Evolutionary conservation across 2,329 filamentous ascomycete species (phyloP).

Genomic region (Ophidiomyces ophidiicola): DNA sequence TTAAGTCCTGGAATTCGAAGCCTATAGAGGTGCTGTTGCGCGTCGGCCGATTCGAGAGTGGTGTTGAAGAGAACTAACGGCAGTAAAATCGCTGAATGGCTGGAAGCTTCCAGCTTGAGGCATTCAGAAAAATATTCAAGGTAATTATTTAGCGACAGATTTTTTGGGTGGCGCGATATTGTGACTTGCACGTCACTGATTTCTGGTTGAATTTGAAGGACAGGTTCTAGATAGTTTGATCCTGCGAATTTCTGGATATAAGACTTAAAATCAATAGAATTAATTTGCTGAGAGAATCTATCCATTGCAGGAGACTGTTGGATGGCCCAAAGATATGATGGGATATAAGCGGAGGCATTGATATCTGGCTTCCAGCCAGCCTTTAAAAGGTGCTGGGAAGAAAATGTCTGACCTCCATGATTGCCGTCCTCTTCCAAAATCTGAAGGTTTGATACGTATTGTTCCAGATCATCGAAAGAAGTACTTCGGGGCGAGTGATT

Average conservation of each 20-base stretch:
- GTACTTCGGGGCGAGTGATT: too few species aligned
- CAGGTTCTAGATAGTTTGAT: slow-evolving; percentile 14
- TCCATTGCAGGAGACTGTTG: slow-evolving; percentile 19
- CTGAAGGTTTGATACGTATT: too few species aligned
- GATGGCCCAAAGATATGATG: slow-evolving; percentile 19
- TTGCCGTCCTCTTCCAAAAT: not conserved
- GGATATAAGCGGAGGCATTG: slow-evolving; percentile 19
- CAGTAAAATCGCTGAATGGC: slow-evolving; percentile 15
- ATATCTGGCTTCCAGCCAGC: slow-evolving; percentile 16
- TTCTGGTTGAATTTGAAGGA: slow-evolving; percentile 13
- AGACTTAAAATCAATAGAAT: slow-evolving; percentile 17
- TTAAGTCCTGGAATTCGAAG: slow-evolving; percentile 20
- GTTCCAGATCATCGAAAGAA: too few species aligned
- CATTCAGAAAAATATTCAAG: slow-evolving; percentile 19
- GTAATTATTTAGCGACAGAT: slow-evolving; percentile 14
- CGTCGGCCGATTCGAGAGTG: slow-evolving; percentile 11
- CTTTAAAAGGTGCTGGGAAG: not conserved
- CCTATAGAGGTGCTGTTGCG: slow-evolving; percentile 15
- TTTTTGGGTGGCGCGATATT: slow-evolving; percentile 10
- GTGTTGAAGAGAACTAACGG: slow-evolving; percentile 17
- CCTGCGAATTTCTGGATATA: slow-evolving; percentile 19
- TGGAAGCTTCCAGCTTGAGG: slow-evolving; percentile 18
- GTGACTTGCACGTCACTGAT: slow-evolving; percentile 10
- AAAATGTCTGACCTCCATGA: not conserved
- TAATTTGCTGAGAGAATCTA: slow-evolving; percentile 12